phyloP scores from a whole-genome alignment of 163 green algal genomes.

The Scenedesmus sp. region DNA sequence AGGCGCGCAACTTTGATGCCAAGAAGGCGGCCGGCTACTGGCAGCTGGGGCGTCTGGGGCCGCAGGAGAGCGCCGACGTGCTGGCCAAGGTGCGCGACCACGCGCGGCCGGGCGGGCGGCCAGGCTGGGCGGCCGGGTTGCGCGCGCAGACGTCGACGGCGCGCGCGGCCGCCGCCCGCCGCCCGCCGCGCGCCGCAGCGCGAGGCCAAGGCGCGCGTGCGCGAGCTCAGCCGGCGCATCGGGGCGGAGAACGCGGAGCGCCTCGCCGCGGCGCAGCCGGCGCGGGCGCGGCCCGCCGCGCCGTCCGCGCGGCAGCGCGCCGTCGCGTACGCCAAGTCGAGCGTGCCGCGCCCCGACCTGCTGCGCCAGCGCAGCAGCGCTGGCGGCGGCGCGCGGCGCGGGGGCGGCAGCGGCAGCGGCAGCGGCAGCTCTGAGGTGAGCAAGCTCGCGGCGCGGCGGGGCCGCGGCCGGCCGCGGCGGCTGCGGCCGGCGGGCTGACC shows the following conservation, averaged over 20 bases:
- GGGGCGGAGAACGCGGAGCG: slow-evolving; percentile 18
- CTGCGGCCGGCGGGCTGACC: background rate
- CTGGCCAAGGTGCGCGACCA: slow-evolving; percentile 70
- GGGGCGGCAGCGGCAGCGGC: background rate
- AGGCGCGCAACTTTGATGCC: slow-evolving; percentile 73
- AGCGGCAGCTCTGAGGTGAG: background rate
- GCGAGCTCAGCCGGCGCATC: slow-evolving; percentile 44
- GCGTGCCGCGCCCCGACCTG: slow-evolving; percentile 25
- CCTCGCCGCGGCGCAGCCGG: slow-evolving; percentile 16
- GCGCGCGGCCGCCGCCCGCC: background rate
- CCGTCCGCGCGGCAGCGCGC: slow-evolving; percentile 29
- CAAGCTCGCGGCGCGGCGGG: background rate
- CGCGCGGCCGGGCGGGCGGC: background rate
- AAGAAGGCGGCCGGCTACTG: slow-evolving; percentile 72
- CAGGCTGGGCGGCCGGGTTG: background rate
- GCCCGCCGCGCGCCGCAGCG: slow-evolving; percentile 28
- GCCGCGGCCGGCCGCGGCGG: background rate
- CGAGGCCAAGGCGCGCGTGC: slow-evolving; percentile 53
- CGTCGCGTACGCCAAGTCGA: slow-evolving; percentile 26
- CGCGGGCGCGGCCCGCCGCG: slow-evolving; percentile 10
- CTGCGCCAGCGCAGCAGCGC: slow-evolving; percentile 14
- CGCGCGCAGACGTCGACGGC: too few relatives aligned
- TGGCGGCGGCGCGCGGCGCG: background rate
- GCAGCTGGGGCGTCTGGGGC: slow-evolving; percentile 77
- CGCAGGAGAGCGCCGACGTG: slow-evolving; percentile 72